Evolutionary conservation across 2,329 filamentous ascomycete genomes (phyloP).

Genomic region (Tolypocladium nubicola): DNA sequence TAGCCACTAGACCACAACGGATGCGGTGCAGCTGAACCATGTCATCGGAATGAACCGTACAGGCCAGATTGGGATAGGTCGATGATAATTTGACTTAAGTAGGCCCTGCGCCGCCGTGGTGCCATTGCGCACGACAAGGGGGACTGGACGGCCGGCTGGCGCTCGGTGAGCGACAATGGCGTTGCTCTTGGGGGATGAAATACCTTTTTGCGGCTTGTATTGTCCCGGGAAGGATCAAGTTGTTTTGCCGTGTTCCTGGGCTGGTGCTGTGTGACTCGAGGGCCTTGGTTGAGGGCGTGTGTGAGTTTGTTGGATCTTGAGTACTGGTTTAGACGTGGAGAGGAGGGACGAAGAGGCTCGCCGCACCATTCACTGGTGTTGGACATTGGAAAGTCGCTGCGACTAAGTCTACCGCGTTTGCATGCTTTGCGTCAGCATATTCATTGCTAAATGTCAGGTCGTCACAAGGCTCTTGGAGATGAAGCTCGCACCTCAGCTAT

Average conservation of each 20-base stretch:
- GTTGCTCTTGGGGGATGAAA: background rate
- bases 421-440: background rate
- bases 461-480: background rate
- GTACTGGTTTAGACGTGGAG: background rate
- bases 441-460: too few species aligned
- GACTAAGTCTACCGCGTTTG: too few species aligned
- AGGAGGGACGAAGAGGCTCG: background rate
- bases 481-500: too few species aligned
- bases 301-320: background rate
- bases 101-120: background rate
- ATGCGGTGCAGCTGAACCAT: conserved; percentile 1
- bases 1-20: conserved; percentile 13
- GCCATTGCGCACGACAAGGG: background rate
- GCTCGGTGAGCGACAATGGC: background rate
- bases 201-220: background rate
- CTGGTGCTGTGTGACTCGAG: background rate
- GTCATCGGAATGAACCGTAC: conserved; percentile 1
- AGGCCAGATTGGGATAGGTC: background rate
- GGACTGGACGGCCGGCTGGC: background rate
- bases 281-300: background rate
- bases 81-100: background rate
- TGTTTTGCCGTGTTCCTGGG: background rate
- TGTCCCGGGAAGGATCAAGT: background rate
- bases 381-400: background rate
- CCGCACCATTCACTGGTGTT: background rate